Conservation (phyloP, 2,329 filamentous ascomycete species). For the Aspergillus intermedius region DNA sequence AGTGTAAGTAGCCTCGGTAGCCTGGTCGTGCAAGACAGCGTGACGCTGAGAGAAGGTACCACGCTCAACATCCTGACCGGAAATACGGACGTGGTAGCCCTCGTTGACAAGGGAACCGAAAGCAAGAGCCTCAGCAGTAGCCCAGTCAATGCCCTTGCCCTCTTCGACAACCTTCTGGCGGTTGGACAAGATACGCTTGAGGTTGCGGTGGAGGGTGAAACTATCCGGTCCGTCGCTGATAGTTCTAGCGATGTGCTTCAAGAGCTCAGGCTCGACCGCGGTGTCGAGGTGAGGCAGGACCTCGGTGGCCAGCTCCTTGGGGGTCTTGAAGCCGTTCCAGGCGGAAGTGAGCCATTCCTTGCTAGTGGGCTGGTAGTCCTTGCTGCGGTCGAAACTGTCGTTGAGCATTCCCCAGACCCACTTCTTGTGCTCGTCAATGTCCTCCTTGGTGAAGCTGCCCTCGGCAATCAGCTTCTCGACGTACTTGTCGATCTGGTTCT, state of each 20-base stretch:
- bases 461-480: conserved; percentile 84
- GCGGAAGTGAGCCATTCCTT: conserved; percentile 98
- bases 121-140: conserved; percentile 90
- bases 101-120: conserved; percentile 87
- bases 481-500: conserved; percentile 83
- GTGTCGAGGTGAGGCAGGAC: conserved; percentile 88
- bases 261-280: conserved; percentile 62
- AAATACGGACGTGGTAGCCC: conserved; percentile 94
- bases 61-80: conserved; percentile 97
- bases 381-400: conserved; percentile 94
- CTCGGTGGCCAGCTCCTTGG: conserved; percentile 92
- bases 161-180: conserved; percentile 88
- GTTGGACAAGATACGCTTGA: conserved; percentile 89
- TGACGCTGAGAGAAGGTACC: conserved; percentile 99
- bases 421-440: conserved; percentile 97
- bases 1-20: conserved; percentile 86
- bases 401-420: conserved; percentile 99
- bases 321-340: conserved; percentile 99
- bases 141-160: conserved; percentile 94
- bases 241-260: conserved; percentile 75
- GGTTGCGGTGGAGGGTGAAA: conserved; percentile 86
- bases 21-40: conserved; percentile 94
- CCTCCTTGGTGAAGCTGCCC: conserved; percentile 92
- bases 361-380: conserved; percentile 91
- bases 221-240: conserved; percentile 74